These are phyloP conservation scores for Venturia pyrina DNA, from an alignment of 2,329 filamentous ascomycete genomes.

Conservation along the genomic window DNA sequence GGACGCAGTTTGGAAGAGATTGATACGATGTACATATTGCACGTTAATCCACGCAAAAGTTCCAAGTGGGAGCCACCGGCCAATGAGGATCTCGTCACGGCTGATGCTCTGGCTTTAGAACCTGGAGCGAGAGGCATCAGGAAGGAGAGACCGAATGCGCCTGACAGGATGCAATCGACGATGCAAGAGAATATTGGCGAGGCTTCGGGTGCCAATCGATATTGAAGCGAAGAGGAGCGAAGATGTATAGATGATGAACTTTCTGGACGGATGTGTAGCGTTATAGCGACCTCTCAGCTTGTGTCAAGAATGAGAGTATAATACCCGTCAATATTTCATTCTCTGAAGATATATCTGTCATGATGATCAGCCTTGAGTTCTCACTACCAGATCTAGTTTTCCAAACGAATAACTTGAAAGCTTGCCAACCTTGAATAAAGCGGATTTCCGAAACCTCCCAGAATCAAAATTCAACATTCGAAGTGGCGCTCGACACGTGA, in stretches of 20 bases:
- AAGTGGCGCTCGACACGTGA: not conserved
- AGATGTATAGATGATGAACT: not conserved
- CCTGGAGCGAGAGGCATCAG: constrained; percentile 6
- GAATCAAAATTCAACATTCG: too few relatives aligned
- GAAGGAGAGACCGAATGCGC: constrained; percentile 4
- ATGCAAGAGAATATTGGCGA: not conserved
- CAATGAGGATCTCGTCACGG: constrained; percentile 14
- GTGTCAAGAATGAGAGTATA: not conserved
- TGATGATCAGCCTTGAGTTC: not conserved
- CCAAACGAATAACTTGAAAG: too few relatives aligned
- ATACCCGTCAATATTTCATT: not conserved
- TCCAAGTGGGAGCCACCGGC: constrained; percentile 35
- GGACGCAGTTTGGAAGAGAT: constrained; percentile 69
- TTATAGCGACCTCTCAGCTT: not conserved
- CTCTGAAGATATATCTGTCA: too few relatives aligned
- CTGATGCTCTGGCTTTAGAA: not conserved
- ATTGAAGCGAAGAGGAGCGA: not conserved
- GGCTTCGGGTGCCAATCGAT: not conserved
- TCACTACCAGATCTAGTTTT: too few relatives aligned
- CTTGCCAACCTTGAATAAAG: too few relatives aligned
- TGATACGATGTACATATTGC: constrained; percentile 64
- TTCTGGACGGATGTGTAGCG: not conserved
- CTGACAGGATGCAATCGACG: constrained; percentile 3
- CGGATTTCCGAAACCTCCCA: too few relatives aligned
- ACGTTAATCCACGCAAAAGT: constrained; percentile 54